These are phyloP conservation scores for Tulasnella sp. DNA, from an alignment of 768 basidiomycete species.

Conservation along the genomic window DNA sequence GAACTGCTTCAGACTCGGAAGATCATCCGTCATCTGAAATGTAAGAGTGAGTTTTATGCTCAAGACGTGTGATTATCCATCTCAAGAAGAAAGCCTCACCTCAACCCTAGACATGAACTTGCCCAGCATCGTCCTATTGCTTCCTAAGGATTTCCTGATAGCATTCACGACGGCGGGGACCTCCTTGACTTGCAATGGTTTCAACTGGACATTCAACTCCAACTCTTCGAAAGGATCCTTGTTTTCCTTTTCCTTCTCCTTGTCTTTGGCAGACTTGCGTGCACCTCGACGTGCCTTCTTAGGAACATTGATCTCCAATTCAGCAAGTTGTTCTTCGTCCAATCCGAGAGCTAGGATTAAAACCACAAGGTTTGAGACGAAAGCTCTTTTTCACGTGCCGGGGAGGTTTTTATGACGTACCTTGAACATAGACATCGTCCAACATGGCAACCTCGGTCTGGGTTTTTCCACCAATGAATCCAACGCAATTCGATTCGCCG, in stretches of 20 bases:
- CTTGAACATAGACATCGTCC: conserved; percentile 90
- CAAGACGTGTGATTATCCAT: neutral
- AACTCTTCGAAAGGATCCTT: too few relatives aligned
- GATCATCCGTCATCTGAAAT: conserved; percentile 69
- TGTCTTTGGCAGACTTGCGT: neutral
- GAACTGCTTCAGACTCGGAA: conserved; percentile 61
- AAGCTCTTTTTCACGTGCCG: neutral
- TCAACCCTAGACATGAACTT: conserved; percentile 78
- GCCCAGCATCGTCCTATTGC: conserved; percentile 63
- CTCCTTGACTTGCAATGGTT: conserved; percentile 61
- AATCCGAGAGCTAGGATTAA: conserved; percentile 7
- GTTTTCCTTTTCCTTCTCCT: neutral
- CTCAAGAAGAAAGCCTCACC: conserved; percentile 31
- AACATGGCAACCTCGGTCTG: conserved; percentile 91
- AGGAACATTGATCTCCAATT: conserved; percentile 4
- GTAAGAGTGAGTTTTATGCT: neutral
- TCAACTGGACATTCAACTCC: conserved; percentile 51
- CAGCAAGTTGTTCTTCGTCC: conserved; percentile 8
- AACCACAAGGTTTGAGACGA: neutral
- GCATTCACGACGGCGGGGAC: conserved; percentile 87
- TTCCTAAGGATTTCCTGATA: conserved; percentile 56
- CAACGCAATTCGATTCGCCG: conserved; percentile 89
- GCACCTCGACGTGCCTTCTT: conserved; percentile 8
- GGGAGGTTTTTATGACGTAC: conserved; percentile 30
- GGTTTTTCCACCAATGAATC: conserved; percentile 94